Base-by-base conservation (phyloP, 1,284 basidiomycete species). In the Trichosporon ovoides region DNA sequence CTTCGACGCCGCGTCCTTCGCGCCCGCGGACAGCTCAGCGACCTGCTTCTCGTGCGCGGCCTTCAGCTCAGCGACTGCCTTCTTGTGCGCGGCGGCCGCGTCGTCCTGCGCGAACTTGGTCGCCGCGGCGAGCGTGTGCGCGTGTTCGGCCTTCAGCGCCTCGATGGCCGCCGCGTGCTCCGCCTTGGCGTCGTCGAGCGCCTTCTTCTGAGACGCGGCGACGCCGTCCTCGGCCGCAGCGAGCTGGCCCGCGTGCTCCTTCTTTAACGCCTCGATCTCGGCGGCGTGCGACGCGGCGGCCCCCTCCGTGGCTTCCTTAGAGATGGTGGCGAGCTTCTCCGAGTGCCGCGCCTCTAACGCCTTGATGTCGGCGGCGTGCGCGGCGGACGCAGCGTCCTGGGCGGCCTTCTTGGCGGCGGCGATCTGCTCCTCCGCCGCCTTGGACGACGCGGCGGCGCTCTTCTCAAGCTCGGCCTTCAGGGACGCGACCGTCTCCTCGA, bases 71-170 rank as follows among this genome's bases (percentile, higher is more conserved):
- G 38, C 58, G 9, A 60, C 18, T 33, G 48, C 61, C 20, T 48
- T 31, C 49, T 24, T 52, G 57, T 34, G 16, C 33, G 34, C 38
- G 38, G 54, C 37, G 10, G 36, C 46, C 9, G 52, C 38, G 9
- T 57, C 50, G 24, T 71, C 58, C 2, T 65, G 53, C 3, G 62
- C 60, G 14, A 64, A 65, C 58, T 65, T 68, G 24, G 63, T 66
- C 16, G 60, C 46, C 2, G 62, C 64, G 5, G 48, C 28, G 4
- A 54, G 63, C 37, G 53, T 62, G 18, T 53, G 22, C 59, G 70
- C 62, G 38, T 61, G 59, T 28, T 62, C 65, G 2, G 35, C 38
- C 33, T 37, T 38, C 24, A 58, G 57, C 11, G 52, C 37, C 33
- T 40, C 38, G 24, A 61, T 16, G 22, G 35, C 38, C 19, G 52